Evolutionary conservation across 2,329 filamentous ascomycete genomes (phyloP).

Genomic region (Tympanopsis confertula): DNA sequence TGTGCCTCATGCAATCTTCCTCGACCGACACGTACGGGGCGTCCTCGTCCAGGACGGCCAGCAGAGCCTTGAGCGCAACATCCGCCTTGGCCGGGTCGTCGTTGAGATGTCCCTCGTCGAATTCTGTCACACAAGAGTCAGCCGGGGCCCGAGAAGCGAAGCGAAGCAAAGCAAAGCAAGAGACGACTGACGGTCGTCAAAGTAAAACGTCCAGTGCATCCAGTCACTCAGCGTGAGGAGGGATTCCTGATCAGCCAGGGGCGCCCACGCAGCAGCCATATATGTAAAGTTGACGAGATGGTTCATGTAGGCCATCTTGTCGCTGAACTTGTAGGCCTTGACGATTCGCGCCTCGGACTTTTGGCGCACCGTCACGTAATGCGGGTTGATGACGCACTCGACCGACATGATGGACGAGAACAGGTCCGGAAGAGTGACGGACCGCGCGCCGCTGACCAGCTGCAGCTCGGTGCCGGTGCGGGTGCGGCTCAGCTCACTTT

Average conservation of each 20-base stretch:
- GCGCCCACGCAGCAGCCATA: slow-evolving; percentile 11
- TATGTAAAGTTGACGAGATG: slow-evolving; percentile 11
- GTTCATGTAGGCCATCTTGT: slow-evolving; percentile 7
- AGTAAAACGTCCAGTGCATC: slow-evolving; percentile 11
- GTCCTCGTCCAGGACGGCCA: slow-evolving; percentile 9
- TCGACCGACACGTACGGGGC: slow-evolving; percentile 10
- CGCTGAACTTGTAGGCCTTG: slow-evolving; percentile 8
- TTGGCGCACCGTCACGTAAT: slow-evolving; percentile 10
- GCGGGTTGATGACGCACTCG: slow-evolving; percentile 9
- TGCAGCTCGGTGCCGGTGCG: too few species aligned
- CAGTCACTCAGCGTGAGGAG: slow-evolving; percentile 13
- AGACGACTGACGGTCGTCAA: slow-evolving; percentile 2
- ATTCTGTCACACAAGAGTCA: slow-evolving; percentile 7
- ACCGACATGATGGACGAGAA: slow-evolving; percentile 15
- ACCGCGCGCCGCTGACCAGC: too few species aligned
- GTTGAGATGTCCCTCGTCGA: slow-evolving; percentile 16
- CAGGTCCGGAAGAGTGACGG: slow-evolving; percentile 11
- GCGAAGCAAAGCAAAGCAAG: slow-evolving; percentile 2
- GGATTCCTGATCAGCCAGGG: slow-evolving; percentile 9
- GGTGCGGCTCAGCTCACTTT: too few species aligned
- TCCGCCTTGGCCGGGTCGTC: slow-evolving; percentile 10
- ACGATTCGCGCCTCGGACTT: slow-evolving; percentile 13
- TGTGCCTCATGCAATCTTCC: slow-evolving; percentile 10
- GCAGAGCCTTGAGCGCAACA: slow-evolving; percentile 9
- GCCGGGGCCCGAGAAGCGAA: background rate